Evolutionary conservation across 2,329 filamentous ascomycete species (phyloP).

Genomic region (Metarhizium sp.): DNA sequence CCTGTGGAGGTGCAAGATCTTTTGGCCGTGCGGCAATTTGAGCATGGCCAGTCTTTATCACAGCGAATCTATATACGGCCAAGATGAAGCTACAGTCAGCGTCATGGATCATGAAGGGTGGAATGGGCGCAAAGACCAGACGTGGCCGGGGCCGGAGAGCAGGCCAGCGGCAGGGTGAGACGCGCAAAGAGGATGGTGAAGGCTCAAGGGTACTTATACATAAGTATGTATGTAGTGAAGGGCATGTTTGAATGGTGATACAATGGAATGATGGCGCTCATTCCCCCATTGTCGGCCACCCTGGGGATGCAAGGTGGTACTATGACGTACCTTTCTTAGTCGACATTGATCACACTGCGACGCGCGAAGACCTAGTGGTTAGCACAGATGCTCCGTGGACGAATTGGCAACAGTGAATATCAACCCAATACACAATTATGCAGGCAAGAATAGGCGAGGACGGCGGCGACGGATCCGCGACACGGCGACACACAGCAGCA

Average conservation of each 20-base stretch:
- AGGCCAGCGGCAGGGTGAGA: too few species aligned
- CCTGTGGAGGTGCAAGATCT: conserved; percentile 46
- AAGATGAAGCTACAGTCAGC: conserved; percentile 1
- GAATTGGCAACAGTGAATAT: too few species aligned
- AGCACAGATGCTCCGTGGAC: background rate
- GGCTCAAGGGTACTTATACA: too few species aligned
- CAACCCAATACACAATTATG: too few species aligned
- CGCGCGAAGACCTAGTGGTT: background rate
- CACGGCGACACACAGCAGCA: background rate
- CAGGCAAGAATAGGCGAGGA: too few species aligned
- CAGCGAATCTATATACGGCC: conserved; percentile 39
- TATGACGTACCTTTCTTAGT: conserved; percentile 27
- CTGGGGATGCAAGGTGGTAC: background rate
- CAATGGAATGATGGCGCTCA: background rate
- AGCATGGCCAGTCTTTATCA: conserved; percentile 48
- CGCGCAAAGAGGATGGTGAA: background rate
- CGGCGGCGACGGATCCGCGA: background rate
- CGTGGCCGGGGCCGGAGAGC: too few species aligned
- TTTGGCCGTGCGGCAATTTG: conserved; percentile 45
- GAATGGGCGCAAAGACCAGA: background rate
- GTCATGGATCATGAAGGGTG: conserved; percentile 1
- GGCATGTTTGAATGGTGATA: too few species aligned
- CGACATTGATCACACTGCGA: conserved; percentile 36
- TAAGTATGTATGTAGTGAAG: background rate
- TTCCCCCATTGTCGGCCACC: conserved; percentile 1